These are phyloP conservation scores for Pontederia paniculata DNA, from an alignment of 176 grass and related monocot species.

Conservation along the genomic window DNA sequence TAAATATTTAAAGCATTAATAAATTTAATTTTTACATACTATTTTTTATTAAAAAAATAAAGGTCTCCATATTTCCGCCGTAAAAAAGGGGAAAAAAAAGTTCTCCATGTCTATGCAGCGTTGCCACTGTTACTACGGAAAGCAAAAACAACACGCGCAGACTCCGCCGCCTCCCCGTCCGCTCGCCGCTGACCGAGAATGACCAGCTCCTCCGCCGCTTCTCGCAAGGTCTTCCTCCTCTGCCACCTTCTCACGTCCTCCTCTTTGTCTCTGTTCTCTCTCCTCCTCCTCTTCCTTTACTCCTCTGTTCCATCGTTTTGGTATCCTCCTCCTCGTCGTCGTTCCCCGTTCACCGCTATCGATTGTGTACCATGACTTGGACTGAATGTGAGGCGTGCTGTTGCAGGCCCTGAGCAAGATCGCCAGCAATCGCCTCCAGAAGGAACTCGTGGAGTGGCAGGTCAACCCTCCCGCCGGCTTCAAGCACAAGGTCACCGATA, in stretches of 20 bases:
- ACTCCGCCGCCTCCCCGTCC: not conserved
- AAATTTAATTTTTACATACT: no score
- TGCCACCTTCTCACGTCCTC: not conserved
- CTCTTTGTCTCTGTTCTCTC: no score
- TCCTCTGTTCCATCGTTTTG: not conserved
- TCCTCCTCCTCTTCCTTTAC: not conserved
- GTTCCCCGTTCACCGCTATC: not conserved
- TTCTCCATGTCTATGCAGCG: no score
- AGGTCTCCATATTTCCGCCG: no score
- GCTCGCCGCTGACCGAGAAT: slow-evolving; percentile 13
- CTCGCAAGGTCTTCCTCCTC: slow-evolving; percentile 21
- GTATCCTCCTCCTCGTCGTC: not conserved
- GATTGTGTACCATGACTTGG: not conserved
- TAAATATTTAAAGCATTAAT: no score
- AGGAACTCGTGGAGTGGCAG: slow-evolving; percentile 87
- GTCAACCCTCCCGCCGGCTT: slow-evolving; percentile 58
- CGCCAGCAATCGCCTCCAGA: slow-evolving; percentile 72
- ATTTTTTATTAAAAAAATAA: no score
- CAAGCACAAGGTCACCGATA: slow-evolving; percentile 66
- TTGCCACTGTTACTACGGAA: no score
- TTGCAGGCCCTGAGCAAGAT: slow-evolving; percentile 87
- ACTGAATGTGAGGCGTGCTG: not conserved
- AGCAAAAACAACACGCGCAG: no score
- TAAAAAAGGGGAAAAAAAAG: no score
- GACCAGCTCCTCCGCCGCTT: slow-evolving; percentile 29